Base-by-base conservation (phyloP, 345 rosid genomes). In the Bretschneidera sinensis region DNA sequence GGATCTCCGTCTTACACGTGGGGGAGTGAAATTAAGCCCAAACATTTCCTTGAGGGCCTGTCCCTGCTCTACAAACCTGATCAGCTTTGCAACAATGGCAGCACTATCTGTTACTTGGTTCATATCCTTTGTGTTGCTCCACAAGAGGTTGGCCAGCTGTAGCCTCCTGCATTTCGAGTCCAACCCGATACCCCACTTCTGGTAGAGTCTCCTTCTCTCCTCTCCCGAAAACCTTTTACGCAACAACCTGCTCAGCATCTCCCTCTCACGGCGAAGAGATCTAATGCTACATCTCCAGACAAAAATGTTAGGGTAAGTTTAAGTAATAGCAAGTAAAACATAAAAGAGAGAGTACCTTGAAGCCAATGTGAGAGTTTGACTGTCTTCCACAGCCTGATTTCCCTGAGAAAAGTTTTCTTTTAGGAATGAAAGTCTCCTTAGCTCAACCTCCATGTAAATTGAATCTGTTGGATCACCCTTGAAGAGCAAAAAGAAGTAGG, bases 401-500 rank as follows among this genome's bases (percentile, higher is more conserved):
- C 89, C 89, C 28, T 58, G 81, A 69, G 89, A 79, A 74, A 90
- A 79, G 55, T 83, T 78, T 65, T 90, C 92, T 76, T 86, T 81
- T 66, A 94, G 85, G 81, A 84, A 94, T 55, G 84, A 79, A 57
- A 94, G 96, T 64, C 96, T 81, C 69, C 95, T 82, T 43, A 81
- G 78, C 84, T 94, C 99, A 24, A 94, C 99, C 69, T 83, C 99
- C 62, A 88, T 76, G 83, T 94, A 94, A 56, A 88, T 83, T 45
- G 95, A 90, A 82, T 94, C 99, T 0, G 82, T 59, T 19, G 82
- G 89, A 59, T 94, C 97, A 43, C 99, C 99, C 68, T 76, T 86
- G 67, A 94, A 88, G 64, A 94, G 96, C 77, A 94, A 76, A 81
- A 81, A 90, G 78, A 94, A 94, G 66, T 90, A 94, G 6, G 99